Conservation (phyloP, 352 stramenopile genomes). For the Plasmopara viticola region DNA sequence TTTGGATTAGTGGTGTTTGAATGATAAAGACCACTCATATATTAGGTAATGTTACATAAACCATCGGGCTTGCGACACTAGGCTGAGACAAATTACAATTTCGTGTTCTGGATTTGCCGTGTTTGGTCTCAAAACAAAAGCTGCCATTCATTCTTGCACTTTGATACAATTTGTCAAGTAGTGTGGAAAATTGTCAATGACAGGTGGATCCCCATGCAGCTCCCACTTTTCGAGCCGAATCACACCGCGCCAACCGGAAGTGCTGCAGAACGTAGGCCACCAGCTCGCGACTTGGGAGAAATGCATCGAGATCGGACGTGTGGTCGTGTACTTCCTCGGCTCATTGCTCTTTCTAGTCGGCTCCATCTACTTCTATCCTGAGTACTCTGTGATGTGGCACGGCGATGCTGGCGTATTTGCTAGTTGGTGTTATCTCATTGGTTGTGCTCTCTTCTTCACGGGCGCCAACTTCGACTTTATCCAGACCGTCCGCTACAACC, state of each 20-base stretch:
- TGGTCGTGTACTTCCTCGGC: constrained; percentile 51
- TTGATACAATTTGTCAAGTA: neutral
- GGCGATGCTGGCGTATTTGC: constrained; percentile 56
- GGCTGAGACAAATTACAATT: too few species aligned
- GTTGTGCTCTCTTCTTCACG: constrained; percentile 60
- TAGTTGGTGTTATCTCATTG: constrained; percentile 65
- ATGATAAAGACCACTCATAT: too few species aligned
- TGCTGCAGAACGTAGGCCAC: constrained; percentile 16
- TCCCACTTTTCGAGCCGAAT: constrained; percentile 25
- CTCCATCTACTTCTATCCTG: constrained; percentile 79
- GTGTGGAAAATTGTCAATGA: constrained; percentile 4
- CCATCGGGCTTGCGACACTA: too few species aligned
- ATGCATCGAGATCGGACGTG: constrained; percentile 42
- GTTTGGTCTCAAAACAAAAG: too few species aligned
- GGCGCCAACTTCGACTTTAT: constrained; percentile 72
- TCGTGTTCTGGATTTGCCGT: too few species aligned
- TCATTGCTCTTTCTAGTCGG: constrained; percentile 68
- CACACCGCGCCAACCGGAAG: constrained; percentile 16
- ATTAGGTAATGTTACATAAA: too few species aligned
- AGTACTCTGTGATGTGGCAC: constrained; percentile 55
- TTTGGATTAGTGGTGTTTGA: too few species aligned
- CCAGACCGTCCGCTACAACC: constrained; percentile 55
- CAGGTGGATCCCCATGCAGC: constrained; percentile 22
- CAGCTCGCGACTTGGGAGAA: constrained; percentile 37
- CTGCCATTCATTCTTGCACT: too few species aligned